A percentile compares a stretch with the other conserved stretches of the same genome.
phyloP scores from a whole-genome alignment of 2,329 filamentous ascomycete species.

The Talaromyces albobiverticillius region DNA sequence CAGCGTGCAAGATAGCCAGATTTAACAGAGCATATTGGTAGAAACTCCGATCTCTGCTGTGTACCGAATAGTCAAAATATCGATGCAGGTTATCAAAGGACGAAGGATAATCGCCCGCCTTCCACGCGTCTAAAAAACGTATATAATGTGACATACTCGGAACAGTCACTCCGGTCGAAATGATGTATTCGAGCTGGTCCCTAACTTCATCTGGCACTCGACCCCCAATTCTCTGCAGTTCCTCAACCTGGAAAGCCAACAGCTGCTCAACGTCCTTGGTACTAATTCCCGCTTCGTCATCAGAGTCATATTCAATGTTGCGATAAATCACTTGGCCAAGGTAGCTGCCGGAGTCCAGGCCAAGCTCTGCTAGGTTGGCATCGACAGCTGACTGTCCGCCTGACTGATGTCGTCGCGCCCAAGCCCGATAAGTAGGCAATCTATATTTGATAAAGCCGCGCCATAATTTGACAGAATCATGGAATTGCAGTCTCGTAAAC shows the following conservation, averaged over 20 bases:
- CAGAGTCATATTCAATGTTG: conserved; percentile 40
- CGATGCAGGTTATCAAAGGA: conserved; percentile 89
- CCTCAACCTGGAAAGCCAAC: conserved; percentile 82
- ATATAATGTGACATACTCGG: conserved; percentile 76
- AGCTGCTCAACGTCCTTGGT: conserved; percentile 76
- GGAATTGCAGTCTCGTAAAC: conserved; percentile 75
- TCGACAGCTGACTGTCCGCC: conserved; percentile 54
- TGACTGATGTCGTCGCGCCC: conserved; percentile 53
- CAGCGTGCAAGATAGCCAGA: conserved; percentile 86
- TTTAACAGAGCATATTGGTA: conserved; percentile 96
- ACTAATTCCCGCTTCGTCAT: conserved; percentile 55
- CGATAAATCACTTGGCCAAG: conserved; percentile 53
- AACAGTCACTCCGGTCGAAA: conserved; percentile 64
- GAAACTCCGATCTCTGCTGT: conserved; percentile 74
- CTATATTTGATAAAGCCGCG: conserved; percentile 77
- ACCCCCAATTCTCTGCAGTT: conserved; percentile 79
- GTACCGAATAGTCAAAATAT: conserved; percentile 96
- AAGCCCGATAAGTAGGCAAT: conserved; percentile 65
- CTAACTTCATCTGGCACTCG: conserved; percentile 74
- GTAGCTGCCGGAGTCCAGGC: conserved; percentile 50
- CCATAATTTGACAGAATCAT: conserved; percentile 77
- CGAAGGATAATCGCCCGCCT: conserved; percentile 81
- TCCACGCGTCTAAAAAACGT: conserved; percentile 88
- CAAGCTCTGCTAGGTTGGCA: conserved; percentile 59
- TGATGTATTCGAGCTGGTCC: conserved; percentile 65